Evolutionary conservation across 2,329 filamentous ascomycete species (phyloP).

Genomic region (Thelonectria rubi): DNA sequence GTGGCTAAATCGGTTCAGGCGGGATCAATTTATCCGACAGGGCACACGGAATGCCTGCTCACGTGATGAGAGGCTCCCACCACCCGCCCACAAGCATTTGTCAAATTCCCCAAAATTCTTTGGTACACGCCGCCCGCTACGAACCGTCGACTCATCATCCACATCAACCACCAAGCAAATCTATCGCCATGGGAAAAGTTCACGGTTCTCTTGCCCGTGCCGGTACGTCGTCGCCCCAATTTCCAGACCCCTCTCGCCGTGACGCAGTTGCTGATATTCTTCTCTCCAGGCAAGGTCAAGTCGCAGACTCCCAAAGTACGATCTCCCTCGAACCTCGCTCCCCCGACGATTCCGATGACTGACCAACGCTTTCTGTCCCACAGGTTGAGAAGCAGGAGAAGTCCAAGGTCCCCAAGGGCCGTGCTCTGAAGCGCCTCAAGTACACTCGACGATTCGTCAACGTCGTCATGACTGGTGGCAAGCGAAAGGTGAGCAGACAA

Average conservation of each 20-base stretch:
- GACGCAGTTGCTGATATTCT: slow-evolving; percentile 53
- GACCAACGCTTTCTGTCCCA: slow-evolving; percentile 38
- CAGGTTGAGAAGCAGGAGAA: slow-evolving; percentile 93
- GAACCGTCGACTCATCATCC: slow-evolving; percentile 46
- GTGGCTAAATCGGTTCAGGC: slow-evolving; percentile 6
- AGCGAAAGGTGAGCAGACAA: slow-evolving; percentile 82
- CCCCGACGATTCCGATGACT: slow-evolving; percentile 44
- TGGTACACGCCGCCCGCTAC: slow-evolving; percentile 33
- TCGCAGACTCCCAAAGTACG: slow-evolving; percentile 91
- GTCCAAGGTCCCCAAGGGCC: slow-evolving; percentile 96
- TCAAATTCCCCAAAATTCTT: slow-evolving; percentile 51
- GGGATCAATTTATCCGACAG: slow-evolving; percentile 47
- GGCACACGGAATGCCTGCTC: slow-evolving; percentile 46
- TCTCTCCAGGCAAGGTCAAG: slow-evolving; percentile 93
- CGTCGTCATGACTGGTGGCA: slow-evolving; percentile 95
- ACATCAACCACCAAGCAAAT: slow-evolving; percentile 51
- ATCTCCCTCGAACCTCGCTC: slow-evolving; percentile 40
- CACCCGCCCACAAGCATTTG: slow-evolving; percentile 51
- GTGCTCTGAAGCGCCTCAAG: slow-evolving; percentile 94
- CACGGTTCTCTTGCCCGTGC: slow-evolving; percentile 95
- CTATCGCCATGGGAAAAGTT: slow-evolving; percentile 84
- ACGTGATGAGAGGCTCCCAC: slow-evolving; percentile 49
- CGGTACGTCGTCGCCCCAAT: slow-evolving; percentile 49
- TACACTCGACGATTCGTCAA: slow-evolving; percentile 99
- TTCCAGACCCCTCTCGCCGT: slow-evolving; percentile 20